A percentile compares a stretch with the other conserved stretches of the same genome.
Evolutionary conservation across 371 early-diverging fungal genomes (phyloP).

Genomic region (Saksenaea vasiformis): DNA sequence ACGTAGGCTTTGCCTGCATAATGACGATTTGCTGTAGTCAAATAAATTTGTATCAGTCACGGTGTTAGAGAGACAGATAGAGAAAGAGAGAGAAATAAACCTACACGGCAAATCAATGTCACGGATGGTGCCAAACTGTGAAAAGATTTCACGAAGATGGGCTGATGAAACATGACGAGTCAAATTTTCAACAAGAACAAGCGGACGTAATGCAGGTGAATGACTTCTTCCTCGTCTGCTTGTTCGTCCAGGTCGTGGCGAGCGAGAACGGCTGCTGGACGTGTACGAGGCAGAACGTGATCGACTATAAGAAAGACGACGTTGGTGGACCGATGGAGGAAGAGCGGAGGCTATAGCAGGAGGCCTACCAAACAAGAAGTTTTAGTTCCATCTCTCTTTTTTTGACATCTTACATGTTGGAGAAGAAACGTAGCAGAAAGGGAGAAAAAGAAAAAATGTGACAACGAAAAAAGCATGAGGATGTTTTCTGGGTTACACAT

Average conservation of each 20-base stretch:
- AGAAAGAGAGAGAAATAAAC: neutral
- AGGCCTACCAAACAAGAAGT: neutral
- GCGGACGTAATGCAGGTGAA: slow-evolving; percentile 3
- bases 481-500: too few species aligned
- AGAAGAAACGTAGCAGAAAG: too few species aligned
- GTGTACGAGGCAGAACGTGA: slow-evolving; percentile 17
- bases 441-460: too few species aligned
- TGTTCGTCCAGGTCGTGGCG: slow-evolving; percentile 6
- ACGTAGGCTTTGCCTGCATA: slow-evolving; percentile 55
- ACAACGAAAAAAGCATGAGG: too few species aligned
- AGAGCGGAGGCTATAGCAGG: neutral
- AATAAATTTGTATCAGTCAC: neutral
- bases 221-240: neutral
- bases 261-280: slow-evolving; percentile 18
- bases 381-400: too few species aligned
- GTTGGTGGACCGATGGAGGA: neutral
- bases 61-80: neutral
- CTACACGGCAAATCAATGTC: slow-evolving; percentile 41
- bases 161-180: slow-evolving; percentile 40
- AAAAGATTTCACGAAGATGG: slow-evolving; percentile 52
- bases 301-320: slow-evolving; percentile 22
- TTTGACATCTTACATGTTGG: too few species aligned
- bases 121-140: slow-evolving; percentile 37
- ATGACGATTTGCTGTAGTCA: slow-evolving; percentile 44
- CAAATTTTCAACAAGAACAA: slow-evolving; percentile 17